A percentile compares a stretch with the other conserved stretches of the same genome.
phyloP scores from a whole-genome alignment of 2,329 filamentous ascomycete species.

The Exophiala phaeomuriformis region DNA sequence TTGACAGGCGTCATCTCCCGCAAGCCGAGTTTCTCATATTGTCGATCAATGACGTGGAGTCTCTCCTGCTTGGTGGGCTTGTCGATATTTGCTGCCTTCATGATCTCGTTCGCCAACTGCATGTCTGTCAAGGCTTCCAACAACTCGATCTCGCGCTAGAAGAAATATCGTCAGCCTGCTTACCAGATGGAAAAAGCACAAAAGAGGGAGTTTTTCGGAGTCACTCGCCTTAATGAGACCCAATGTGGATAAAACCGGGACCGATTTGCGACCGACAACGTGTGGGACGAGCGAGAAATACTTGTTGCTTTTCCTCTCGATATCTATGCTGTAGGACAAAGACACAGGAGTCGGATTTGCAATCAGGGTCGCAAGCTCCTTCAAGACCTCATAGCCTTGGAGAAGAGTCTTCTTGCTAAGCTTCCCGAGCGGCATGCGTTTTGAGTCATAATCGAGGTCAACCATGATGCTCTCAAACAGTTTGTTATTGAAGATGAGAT shows the following conservation, averaged over 20 bases:
- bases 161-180: not conserved
- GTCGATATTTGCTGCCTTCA: constrained; percentile 50
- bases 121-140: constrained; percentile 70
- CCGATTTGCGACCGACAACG: constrained; percentile 59
- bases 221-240: constrained; percentile 18
- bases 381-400: constrained; percentile 67
- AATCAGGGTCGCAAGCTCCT: constrained; percentile 64
- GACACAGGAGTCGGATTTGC: constrained; percentile 44
- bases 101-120: constrained; percentile 71
- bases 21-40: constrained; percentile 64
- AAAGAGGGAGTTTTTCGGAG: not conserved
- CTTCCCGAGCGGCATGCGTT: constrained; percentile 77
- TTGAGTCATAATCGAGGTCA: constrained; percentile 40
- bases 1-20: constrained; percentile 68
- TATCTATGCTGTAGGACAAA: constrained; percentile 36
- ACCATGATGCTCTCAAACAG: constrained; percentile 55
- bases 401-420: constrained; percentile 71
- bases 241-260: constrained; percentile 20
- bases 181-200: not conserved
- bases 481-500: constrained; percentile 73
- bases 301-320: constrained; percentile 62
- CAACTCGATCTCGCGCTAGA: constrained; percentile 22
- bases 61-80: constrained; percentile 44
- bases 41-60: constrained; percentile 61
- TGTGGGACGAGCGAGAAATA: constrained; percentile 82